Base-by-base conservation (phyloP, 768 basidiomycete genomes). In the Russula sp. region DNA sequence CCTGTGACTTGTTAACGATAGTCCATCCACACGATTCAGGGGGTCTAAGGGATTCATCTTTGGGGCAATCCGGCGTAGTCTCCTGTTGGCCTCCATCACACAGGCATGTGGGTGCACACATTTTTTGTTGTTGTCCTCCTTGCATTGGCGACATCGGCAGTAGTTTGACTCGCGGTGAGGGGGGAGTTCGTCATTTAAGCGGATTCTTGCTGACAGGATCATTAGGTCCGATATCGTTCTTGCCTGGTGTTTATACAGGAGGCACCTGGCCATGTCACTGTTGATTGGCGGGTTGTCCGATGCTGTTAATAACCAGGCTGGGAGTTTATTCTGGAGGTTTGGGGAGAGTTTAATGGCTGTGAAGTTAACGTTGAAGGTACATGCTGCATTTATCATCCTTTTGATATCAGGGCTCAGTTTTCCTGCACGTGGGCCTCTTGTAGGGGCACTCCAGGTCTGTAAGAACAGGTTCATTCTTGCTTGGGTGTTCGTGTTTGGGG, bases 241-340 rank as follows among this genome's bases (percentile, higher is more conserved):
- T 6, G 11, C 22, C 1, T 25, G 9, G 20, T 46, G 45, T 22
- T 8, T 25, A 13, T 46, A 0, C 0, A 46, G 7, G 3, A 46
- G 22, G 10, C 45, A 46, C 11, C 11, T 46, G 22, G 45, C 14
- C 1, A 11, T 25, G 22, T 9, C 9, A 2, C 5, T 46, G 1
- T 46, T 46, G 10, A 3, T 5, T 1, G 3, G 25, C 25, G 3
- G 9, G 45, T 11, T 46, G 2, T 1, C 5, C 25, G 22, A 9
- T 6, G 2, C 16, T 5, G 10, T 4, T 32, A 67, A 66, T 20
- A 2, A 38, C 68, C 68, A 69, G 0, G 61, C 61, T 0, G 68
- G 69, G 0, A 69, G 43, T 22, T 54, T 1, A 0, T n/a, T 18
- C 34, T 61, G 58, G 0, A 67, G 47, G 1, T 42, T 0, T 0